These are phyloP conservation scores for Boehmeria nivea DNA, from an alignment of 306 rosid genomes.

Conservation along the genomic window DNA sequence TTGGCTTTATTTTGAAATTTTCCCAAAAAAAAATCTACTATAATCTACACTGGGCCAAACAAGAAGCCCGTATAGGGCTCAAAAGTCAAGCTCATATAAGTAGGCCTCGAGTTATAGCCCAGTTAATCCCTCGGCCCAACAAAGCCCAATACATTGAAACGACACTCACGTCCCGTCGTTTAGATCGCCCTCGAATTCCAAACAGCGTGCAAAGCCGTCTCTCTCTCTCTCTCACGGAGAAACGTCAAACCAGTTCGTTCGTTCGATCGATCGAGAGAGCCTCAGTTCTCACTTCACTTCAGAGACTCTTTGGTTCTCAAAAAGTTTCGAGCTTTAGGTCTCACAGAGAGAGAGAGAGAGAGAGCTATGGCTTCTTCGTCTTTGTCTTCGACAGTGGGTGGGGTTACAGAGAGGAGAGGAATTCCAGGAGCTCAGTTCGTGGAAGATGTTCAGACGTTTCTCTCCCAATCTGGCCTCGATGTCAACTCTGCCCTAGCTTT, in stretches of 20 bases:
- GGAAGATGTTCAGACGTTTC: conserved; percentile 81
- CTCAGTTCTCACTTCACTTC: too few relatives aligned
- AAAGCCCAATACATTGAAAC: not conserved
- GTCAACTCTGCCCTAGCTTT: conserved; percentile 66
- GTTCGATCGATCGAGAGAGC: too few relatives aligned
- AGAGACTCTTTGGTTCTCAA: not conserved
- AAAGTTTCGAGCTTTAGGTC: not conserved
- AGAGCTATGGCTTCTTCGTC: conserved; percentile 44
- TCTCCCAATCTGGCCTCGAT: conserved; percentile 57
- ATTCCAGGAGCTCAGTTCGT: conserved; percentile 94
- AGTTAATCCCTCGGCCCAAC: too few relatives aligned
- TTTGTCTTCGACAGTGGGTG: conserved; percentile 29
- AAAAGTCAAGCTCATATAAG: too few relatives aligned
- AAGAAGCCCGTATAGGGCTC: too few relatives aligned
- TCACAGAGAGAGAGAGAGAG: not conserved
- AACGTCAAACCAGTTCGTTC: too few relatives aligned
- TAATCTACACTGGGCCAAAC: too few relatives aligned
- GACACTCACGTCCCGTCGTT: not conserved
- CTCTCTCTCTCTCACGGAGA: not conserved
- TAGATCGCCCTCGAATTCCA: not conserved
- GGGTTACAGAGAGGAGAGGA: conserved; percentile 71
- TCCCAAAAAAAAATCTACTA: too few relatives aligned
- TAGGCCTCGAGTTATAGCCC: too few relatives aligned
- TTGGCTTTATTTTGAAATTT: too few relatives aligned
- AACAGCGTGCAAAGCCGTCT: too few relatives aligned